Base-by-base conservation (phyloP, 805 yeast species). In the Ogataea thermomethanolica region DNA sequence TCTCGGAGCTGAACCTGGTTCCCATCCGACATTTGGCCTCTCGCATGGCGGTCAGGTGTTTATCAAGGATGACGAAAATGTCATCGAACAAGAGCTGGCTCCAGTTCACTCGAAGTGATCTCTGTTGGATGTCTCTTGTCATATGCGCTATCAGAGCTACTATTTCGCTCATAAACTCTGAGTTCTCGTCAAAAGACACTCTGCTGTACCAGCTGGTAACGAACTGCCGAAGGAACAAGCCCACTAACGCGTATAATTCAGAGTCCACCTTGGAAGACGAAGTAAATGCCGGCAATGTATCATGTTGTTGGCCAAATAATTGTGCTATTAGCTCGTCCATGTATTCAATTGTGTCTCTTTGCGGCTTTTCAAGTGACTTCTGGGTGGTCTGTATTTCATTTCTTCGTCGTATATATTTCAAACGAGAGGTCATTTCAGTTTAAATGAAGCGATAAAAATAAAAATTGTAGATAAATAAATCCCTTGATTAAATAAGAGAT, bases 161-260 rank as follows among this genome's bases (percentile, higher is more conserved):
- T 1, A 75, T 41, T 39, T 75, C 80, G 13, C 40, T 48, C 8
- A 62, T 48, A 37, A 78, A 66, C 33, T 70, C 68, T 2, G 64
- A 61, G 35, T 70, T 72, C 33, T 64, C 68, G 28, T 53, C 56
- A 15, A 50, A 33, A 1, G 75, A 59, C 6, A 73, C 51, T 13
- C 53, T 45, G 20, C 51, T 51, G 53, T 76, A 75, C 76, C 79
- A 74, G 8, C 64, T 54, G 14, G 64, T 58, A 3, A 77, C 65
- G 47, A 77, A 78, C 37, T 70, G 71, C 17, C 68, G 63, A 29
- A 74, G 41, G 4, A 76, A 51, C 10, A 76, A 55, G 0, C 77
- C 76, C 4, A 74, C 43, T 4, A 78, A 46, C 1, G 74, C 66
- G 46, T 74, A 72, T 10, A 76, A 53, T 47, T 74, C 70, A 2